Percentiles rank a stretch among this genome's conserved stretches.
These are phyloP conservation scores for Chaetoscypha palmicola DNA, from an alignment of 2,329 filamentous ascomycete species.

Conservation along the genomic window DNA sequence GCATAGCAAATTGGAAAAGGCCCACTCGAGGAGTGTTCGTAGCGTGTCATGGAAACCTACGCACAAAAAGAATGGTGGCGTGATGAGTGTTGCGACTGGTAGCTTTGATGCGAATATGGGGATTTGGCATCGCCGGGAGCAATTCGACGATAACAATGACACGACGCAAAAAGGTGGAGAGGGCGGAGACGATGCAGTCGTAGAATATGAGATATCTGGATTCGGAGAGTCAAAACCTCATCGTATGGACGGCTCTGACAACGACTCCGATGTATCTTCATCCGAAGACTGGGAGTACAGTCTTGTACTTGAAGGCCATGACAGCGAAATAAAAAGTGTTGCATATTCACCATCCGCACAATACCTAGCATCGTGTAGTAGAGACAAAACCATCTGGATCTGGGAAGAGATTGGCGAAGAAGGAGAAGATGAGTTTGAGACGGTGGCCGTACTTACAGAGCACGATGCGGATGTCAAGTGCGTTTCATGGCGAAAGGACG, in stretches of 20 bases:
- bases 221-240: constrained; percentile 18
- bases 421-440: constrained; percentile 93
- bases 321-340: constrained; percentile 83
- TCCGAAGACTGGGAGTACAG: constrained; percentile 85
- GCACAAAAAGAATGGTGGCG: constrained; percentile 42
- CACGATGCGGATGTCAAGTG: constrained; percentile 94
- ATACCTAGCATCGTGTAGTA: constrained; percentile 79
- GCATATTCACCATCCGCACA: constrained; percentile 67
- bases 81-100: constrained; percentile 79
- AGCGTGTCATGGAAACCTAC: constrained; percentile 81
- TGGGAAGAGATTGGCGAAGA: constrained; percentile 85
- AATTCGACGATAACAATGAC: background rate
- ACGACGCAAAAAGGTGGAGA: background rate
- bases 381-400: constrained; percentile 95
- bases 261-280: constrained; percentile 39
- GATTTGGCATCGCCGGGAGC: constrained; percentile 61
- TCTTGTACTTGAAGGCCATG: constrained; percentile 88
- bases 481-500: constrained; percentile 79
- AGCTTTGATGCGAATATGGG: constrained; percentile 92
- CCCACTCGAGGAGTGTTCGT: constrained; percentile 86
- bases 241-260: constrained; percentile 23
- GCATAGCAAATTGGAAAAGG: constrained; percentile 73
- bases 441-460: constrained; percentile 87
- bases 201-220: constrained; percentile 37
- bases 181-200: constrained; percentile 31